Base-by-base conservation (phyloP, 257 asterid species). In the Solanum pinnatisectum region DNA sequence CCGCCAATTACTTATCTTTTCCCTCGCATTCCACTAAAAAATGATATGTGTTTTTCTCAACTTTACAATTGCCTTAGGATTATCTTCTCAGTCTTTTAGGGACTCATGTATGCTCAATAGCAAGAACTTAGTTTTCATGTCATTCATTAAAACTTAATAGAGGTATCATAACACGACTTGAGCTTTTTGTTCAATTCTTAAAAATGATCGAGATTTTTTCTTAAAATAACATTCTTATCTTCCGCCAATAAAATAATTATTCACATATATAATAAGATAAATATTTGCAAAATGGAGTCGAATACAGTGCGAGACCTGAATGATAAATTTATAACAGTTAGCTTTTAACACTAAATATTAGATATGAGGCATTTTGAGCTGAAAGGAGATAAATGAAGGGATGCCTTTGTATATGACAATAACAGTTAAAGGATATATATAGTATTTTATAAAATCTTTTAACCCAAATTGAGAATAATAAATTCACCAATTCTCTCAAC, bases 271-370 rank as follows among this genome's bases (percentile, higher is more conserved):
- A 42, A 44, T 44, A 44, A 11, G 16, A 12, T 44, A 49, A 49
- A 49, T 0, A 5, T 2, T 16, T 2, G 9, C 0, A 49, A 49
- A 49, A 3, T 49, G 3, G 1, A 49, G 8, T 49, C 8, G 9
- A 2, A 16, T 49, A 49, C 22, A 16, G 0, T 2, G 1, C 9
- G 32, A 6, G 10, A 6, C 1, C 0, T 3, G 23, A 52, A 18
- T 0, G 0, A 18, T 15, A 20, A 6, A 0, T 3, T 6, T 52
- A 52, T 16, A 18, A 16, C 4, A 1, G 0, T 6, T 16, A 2
- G 23, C 4, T 6, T 16, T 0, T 52, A 52, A 3, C 23, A 16
- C n/a, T 16, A 16, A 52, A 52, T 16, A 5, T 16, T 14, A 46
- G 59, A 46, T 46, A 46, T 46, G 7, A 46, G 0, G 0, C 59